These are phyloP conservation scores for Wickerhamiella alocasiicola DNA, from an alignment of 805 yeast genomes.

Conservation along the genomic window DNA sequence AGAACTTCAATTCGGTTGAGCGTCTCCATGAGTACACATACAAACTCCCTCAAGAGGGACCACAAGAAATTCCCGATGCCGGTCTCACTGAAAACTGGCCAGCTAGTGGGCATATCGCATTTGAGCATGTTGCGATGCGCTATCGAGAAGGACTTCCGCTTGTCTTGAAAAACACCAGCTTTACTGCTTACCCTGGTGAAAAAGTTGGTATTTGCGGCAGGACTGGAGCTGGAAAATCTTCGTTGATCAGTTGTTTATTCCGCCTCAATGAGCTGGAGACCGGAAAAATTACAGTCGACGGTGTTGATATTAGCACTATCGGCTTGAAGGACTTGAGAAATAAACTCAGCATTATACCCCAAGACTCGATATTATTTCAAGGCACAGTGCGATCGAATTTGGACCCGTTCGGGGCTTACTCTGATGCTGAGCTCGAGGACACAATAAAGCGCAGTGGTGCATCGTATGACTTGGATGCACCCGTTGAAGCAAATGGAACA, in stretches of 20 bases:
- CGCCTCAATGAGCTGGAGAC: conserved; percentile 47
- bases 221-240: conserved; percentile 81
- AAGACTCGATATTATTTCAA: conserved; percentile 74
- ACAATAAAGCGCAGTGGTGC: conserved; percentile 46
- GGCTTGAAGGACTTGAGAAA: conserved; percentile 61
- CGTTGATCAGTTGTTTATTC: conserved; percentile 56
- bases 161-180: conserved; percentile 45
- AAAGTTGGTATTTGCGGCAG: conserved; percentile 81
- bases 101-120: conserved; percentile 40
- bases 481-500: conserved; percentile 54
- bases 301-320: conserved; percentile 45
- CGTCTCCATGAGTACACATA: conserved; percentile 54
- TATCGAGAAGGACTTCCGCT: conserved; percentile 56
- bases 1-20: conserved; percentile 66
- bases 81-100: conserved; percentile 62
- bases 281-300: conserved; percentile 54
- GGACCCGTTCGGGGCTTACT: conserved; percentile 54
- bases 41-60: conserved; percentile 50
- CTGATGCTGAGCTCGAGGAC: conserved; percentile 61
- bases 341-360: conserved; percentile 73
- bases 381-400: conserved; percentile 66
- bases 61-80: conserved; percentile 35
- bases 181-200: conserved; percentile 43
- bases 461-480: conserved; percentile 49
- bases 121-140: conserved; percentile 62